Base-by-base conservation (phyloP, 2,329 filamentous ascomycete species). In the Aschersonia sp. region DNA sequence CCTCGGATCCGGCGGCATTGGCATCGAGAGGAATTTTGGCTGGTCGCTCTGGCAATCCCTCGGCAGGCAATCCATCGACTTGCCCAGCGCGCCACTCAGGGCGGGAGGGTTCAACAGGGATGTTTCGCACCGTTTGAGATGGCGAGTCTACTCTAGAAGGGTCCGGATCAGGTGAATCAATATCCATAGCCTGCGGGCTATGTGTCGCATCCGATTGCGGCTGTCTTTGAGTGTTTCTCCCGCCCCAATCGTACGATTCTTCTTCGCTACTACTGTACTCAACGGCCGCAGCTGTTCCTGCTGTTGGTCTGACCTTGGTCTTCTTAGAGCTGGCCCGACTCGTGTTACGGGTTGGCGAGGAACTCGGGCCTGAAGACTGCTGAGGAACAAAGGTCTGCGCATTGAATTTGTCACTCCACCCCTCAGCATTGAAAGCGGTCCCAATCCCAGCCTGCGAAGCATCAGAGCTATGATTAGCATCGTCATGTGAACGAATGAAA, bases 111-210 rank as follows among this genome's bases (percentile, higher is more conserved):
- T 80, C 77, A 9, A 79, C 72, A 1, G 70, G 69, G 40, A 80
- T 78, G 40, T 73, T 76, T 31, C 77, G 70, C 28, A 69, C 68
- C 35, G 47, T 51, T 30, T 52, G 40, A 44, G 53, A 51, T 10
- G 50, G 51, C 7, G 54, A 51, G 6, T 45, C 50, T 35, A 45
- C 56, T 46, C 45, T 59, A 53, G 41, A 57, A 47, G 52, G 64
- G 56, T 42, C 45, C 4, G 50, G 53, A 38, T 57, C 61, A 46
- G 77, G 75, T 4, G 74, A 70, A 55, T 83, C 79, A 46, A 83
- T 80, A 52, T 83, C 79, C 79, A 83, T 83, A 10, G 78, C 76
- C 49, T 73, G 75, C 3, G 77, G 74, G 52, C 73, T 78, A 38
- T 67, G 67, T 9, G 60, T 59, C 28, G 54, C 52, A 5, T 52